Conservation (phyloP, 2,329 filamentous ascomycete species). For the Blastomyces emzantsi region DNA sequence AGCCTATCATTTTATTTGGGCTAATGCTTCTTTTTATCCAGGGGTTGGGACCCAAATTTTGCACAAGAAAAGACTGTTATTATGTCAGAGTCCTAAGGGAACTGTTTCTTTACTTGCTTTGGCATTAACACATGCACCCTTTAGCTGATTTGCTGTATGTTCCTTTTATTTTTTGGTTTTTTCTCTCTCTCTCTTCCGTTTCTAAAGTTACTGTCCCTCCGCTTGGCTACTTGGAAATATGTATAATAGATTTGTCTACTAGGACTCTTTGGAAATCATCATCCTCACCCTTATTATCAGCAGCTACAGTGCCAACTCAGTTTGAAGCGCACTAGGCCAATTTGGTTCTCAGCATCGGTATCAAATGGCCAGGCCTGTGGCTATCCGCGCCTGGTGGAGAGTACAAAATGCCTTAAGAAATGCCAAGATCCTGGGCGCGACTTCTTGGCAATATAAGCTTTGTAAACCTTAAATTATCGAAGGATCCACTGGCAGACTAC, state of each 20-base stretch:
- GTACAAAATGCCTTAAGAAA: too few species aligned
- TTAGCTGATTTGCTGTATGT: too few species aligned
- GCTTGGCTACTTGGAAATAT: not conserved
- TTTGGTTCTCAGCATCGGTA: not conserved
- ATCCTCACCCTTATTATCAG: not conserved
- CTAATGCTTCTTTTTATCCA: too few species aligned
- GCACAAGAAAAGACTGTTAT: too few species aligned
- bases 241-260: not conserved
- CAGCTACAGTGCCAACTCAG: not conserved
- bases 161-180: not conserved
- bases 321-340: not conserved
- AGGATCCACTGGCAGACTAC: not conserved
- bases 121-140: not conserved
- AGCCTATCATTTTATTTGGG: too few species aligned
- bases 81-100: too few species aligned
- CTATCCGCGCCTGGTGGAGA: not conserved
- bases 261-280: not conserved
- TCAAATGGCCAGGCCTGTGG: not conserved
- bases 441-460: slow-evolving; percentile 5
- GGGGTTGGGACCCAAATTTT: too few species aligned
- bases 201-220: not conserved
- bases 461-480: not conserved
- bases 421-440: not conserved
- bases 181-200: not conserved
- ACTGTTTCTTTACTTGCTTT: not conserved